A percentile compares a stretch with the other conserved stretches of the same genome.
These are phyloP conservation scores for Canavalia ensiformis DNA, from an alignment of 306 rosid genomes.

Conservation along the genomic window DNA sequence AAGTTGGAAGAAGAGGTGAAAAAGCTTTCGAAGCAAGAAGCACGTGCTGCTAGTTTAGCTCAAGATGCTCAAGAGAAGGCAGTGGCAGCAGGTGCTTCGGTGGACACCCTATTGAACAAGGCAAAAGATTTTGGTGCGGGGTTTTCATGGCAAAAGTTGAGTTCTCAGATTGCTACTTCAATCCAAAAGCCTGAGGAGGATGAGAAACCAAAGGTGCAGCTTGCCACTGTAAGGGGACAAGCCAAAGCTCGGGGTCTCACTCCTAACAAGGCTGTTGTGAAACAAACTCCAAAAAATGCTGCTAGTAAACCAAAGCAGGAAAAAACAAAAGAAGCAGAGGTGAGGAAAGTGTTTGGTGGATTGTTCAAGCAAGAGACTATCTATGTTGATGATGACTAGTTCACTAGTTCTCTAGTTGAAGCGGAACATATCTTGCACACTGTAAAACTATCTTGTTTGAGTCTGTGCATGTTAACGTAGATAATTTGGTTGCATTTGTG, in stretches of 20 bases:
- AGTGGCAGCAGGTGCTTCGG: conserved; percentile 62
- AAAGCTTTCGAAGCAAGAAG: conserved; percentile 66
- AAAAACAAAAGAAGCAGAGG: conserved; percentile 61
- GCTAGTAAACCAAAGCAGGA: conserved; percentile 57
- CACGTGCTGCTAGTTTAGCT: conserved; percentile 61
- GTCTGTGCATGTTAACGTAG: conserved; percentile 38
- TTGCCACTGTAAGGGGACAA: conserved; percentile 94
- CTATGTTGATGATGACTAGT: conserved; percentile 85
- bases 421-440: conserved; percentile 42
- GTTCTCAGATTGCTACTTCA: conserved; percentile 69
- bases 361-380: conserved; percentile 92
- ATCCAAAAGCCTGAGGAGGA: conserved; percentile 59
- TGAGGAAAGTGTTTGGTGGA: conserved; percentile 93
- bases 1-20: conserved; percentile 68
- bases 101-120: conserved; percentile 65
- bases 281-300: conserved; percentile 48
- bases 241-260: conserved; percentile 79
- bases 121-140: conserved; percentile 80
- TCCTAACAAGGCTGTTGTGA: conserved; percentile 66
- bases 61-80: conserved; percentile 70
- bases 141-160: conserved; percentile 75
- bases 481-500: conserved; percentile 43
- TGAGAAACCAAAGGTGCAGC: conserved; percentile 64
- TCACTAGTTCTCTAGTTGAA: conserved; percentile 11
- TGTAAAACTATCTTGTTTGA: conserved; percentile 37